phyloP scores from a whole-genome alignment of 495 filamentous ascomycete genomes.

The Neurospora discreta region DNA sequence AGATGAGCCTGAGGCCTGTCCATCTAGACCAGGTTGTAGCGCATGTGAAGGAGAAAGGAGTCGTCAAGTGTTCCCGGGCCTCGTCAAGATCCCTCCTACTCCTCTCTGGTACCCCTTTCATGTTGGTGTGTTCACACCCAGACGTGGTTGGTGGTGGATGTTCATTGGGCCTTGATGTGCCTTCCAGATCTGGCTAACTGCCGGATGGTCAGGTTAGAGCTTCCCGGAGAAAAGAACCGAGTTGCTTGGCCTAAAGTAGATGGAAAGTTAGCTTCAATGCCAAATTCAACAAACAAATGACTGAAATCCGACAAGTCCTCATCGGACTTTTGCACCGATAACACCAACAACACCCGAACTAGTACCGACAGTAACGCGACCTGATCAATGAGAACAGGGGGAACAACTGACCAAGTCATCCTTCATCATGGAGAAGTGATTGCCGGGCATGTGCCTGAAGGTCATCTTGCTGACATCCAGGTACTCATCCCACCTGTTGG shows the following conservation, averaged over 20 bases:
- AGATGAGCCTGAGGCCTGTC: neutral
- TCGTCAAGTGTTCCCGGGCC: neutral
- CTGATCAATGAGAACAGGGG: neutral
- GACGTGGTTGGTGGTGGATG: neutral
- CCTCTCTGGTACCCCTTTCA: neutral
- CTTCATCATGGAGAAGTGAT: slow-evolving; percentile 67
- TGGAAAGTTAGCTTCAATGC: too few relatives aligned
- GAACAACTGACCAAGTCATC: slow-evolving; percentile 37
- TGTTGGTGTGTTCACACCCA: neutral
- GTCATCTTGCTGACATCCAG: slow-evolving; percentile 52
- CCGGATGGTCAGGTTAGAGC: slow-evolving; percentile 6
- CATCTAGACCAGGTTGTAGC: neutral
- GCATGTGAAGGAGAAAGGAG: neutral
- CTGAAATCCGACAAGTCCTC: too few relatives aligned
- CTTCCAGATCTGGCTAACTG: neutral
- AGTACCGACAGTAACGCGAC: too few relatives aligned
- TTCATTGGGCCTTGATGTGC: neutral
- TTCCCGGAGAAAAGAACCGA: slow-evolving; percentile 29
- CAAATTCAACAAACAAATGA: too few relatives aligned
- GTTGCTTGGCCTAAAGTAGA: slow-evolving; percentile 25
- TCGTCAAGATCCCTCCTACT: neutral
- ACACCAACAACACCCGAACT: too few relatives aligned
- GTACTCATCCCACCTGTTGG: slow-evolving; percentile 71
- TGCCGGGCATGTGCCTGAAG: slow-evolving; percentile 51
- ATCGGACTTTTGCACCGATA: too few relatives aligned